A percentile compares a stretch with the other conserved stretches of the same genome.
These are phyloP conservation scores for Sporothrix pseudoabietina DNA, from an alignment of 2,329 filamentous ascomycete species.

Conservation along the genomic window DNA sequence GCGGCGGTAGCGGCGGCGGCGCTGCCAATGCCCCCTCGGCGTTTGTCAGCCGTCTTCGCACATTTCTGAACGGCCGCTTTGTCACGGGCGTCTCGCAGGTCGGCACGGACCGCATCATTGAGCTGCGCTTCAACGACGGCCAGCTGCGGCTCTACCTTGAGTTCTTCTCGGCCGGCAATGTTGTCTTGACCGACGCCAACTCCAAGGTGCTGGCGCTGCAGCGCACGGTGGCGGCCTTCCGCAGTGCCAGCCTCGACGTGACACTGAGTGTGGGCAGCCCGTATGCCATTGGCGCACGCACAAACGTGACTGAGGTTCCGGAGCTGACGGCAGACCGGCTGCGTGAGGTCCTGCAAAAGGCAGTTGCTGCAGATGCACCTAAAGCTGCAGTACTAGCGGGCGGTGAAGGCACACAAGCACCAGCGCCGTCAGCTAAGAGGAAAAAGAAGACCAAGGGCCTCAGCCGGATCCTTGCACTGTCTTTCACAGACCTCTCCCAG, in stretches of 20 bases:
- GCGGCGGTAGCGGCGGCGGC: constrained; percentile 14
- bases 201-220: constrained; percentile 80
- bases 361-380: constrained; percentile 51
- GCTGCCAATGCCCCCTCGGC: constrained; percentile 64
- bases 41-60: constrained; percentile 84
- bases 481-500: constrained; percentile 86
- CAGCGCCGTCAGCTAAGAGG: constrained; percentile 25
- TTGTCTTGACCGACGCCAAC: constrained; percentile 85
- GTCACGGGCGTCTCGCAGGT: constrained; percentile 81
- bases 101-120: constrained; percentile 89
- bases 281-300: constrained; percentile 68
- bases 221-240: constrained; percentile 47
- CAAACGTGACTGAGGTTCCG: constrained; percentile 79
- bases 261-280: constrained; percentile 34
- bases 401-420: background rate
- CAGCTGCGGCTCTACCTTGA: constrained; percentile 85
- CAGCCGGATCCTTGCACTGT: constrained; percentile 76
- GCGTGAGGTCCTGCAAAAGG: constrained; percentile 65
- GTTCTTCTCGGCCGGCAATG: constrained; percentile 93
- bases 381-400: constrained; percentile 36
- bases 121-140: constrained; percentile 91
- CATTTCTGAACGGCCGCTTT: constrained; percentile 82
- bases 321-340: constrained; percentile 74
- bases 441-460: constrained; percentile 78
- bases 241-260: constrained; percentile 34